phyloP scores from a whole-genome alignment of 768 basidiomycete species.

The Rhodocollybia butyracea region DNA sequence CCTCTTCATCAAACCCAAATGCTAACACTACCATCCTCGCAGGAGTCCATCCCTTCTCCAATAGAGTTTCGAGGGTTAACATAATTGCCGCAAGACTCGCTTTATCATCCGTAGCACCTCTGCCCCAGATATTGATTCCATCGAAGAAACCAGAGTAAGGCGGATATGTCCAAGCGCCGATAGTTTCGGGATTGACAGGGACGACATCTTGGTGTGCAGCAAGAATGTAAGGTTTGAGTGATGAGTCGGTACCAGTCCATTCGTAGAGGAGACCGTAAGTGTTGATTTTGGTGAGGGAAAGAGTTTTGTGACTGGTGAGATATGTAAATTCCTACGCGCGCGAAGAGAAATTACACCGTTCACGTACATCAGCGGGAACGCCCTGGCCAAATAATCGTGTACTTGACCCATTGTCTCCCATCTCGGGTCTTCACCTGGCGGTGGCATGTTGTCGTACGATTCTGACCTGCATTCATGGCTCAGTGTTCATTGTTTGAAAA shows the following conservation, averaged over 20 bases:
- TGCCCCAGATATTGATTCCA: conserved; percentile 52
- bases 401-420: conserved; percentile 40
- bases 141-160: conserved; percentile 50
- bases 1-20: conserved; percentile 55
- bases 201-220: conserved; percentile 59
- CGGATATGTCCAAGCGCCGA: conserved; percentile 42
- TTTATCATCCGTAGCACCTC: conserved; percentile 57
- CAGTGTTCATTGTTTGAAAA: neutral
- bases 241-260: conserved; percentile 62
- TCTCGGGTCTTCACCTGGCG: conserved; percentile 45
- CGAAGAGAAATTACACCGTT: neutral
- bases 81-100: conserved; percentile 39
- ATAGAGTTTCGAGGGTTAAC: conserved; percentile 12
- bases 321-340: neutral
- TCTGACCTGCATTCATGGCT: conserved; percentile 40
- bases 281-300: conserved; percentile 68
- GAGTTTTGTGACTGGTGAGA: conserved; percentile 46
- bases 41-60: conserved; percentile 16
- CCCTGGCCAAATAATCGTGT: conserved; percentile 37
- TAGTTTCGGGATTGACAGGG: conserved; percentile 43
- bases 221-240: conserved; percentile 67
- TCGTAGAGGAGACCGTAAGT: conserved; percentile 71
- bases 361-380: conserved; percentile 61
- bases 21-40: conserved; percentile 17
- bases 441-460: conserved; percentile 46